Percentiles rank a stretch among this genome's conserved stretches.
These are phyloP conservation scores for Hevea brasiliensis DNA, from an alignment of 345 rosid genomes.

Conservation along the genomic window DNA sequence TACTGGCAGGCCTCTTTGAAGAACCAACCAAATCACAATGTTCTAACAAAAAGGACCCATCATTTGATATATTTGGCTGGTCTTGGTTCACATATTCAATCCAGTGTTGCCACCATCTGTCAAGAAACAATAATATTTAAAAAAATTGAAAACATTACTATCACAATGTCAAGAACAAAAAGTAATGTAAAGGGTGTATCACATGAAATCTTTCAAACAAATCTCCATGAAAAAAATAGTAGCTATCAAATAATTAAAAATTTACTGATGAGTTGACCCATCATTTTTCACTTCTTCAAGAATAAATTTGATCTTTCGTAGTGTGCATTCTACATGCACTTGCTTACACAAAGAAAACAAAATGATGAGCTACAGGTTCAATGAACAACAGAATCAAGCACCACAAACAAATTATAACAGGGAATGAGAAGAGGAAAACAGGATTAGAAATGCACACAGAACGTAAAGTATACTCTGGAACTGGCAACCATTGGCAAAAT, in stretches of 20 bases:
- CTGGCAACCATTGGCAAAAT: background rate
- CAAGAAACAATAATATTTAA: constrained; percentile 5
- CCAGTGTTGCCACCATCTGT: constrained; percentile 99
- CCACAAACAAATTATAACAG: no score
- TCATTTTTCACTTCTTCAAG: no score
- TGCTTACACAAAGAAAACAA: no score
- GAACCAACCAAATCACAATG: constrained; percentile 64
- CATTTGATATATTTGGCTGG: constrained; percentile 51
- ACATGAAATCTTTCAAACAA: background rate
- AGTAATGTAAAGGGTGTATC: background rate
- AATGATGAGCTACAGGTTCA: no score
- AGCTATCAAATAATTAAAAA: constrained; percentile 2
- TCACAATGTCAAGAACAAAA: background rate
- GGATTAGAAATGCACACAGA: no score
- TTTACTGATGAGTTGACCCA: background rate
- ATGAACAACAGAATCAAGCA: no score
- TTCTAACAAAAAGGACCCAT: constrained; percentile 58
- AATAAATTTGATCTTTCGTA: no score
- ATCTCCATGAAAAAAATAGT: background rate
- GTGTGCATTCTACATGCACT: background rate
- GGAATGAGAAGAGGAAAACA: no score
- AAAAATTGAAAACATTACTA: background rate
- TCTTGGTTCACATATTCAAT: constrained; percentile 95
- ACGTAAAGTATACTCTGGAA: background rate
- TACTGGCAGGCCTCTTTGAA: constrained; percentile 73